phyloP scores from a whole-genome alignment of 1,284 basidiomycete species.

The Cutaneotrichosporon spelunceum region DNA sequence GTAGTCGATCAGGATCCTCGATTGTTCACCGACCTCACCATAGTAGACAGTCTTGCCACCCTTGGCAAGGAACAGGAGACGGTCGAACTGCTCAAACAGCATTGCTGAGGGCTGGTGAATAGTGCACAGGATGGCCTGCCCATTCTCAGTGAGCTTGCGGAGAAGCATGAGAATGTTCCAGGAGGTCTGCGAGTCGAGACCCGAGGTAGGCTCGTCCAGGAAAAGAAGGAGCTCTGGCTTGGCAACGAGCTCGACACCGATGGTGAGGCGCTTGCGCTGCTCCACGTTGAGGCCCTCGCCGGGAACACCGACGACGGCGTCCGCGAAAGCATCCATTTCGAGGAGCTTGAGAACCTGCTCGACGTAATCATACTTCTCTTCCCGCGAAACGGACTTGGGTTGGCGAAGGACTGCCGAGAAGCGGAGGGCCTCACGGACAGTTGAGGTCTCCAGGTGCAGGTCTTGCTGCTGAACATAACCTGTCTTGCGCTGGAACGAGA shows the following conservation, averaged over 20 bases:
- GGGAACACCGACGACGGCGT: constrained; percentile 49
- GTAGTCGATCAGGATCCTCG: constrained; percentile 48
- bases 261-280: constrained; percentile 52
- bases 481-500: constrained; percentile 61
- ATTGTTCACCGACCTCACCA: constrained; percentile 36
- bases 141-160: constrained; percentile 54
- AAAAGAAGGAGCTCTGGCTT: constrained; percentile 48
- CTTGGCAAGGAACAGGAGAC: constrained; percentile 41
- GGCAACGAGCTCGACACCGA: constrained; percentile 66
- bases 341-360: constrained; percentile 29
- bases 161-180: constrained; percentile 28
- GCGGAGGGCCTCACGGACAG: constrained; percentile 74
- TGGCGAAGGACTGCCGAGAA: constrained; percentile 82
- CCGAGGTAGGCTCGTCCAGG: constrained; percentile 52
- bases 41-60: constrained; percentile 48
- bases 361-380: constrained; percentile 54
- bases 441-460: constrained; percentile 66
- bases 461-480: constrained; percentile 81
- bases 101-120: constrained; percentile 52
- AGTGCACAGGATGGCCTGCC: constrained; percentile 64
- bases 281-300: constrained; percentile 50
- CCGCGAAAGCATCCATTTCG: constrained; percentile 26
- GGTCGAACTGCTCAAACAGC: constrained; percentile 49
- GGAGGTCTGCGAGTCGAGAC: constrained; percentile 31
- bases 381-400: constrained; percentile 60